Percentiles rank a stretch among this genome's conserved stretches.
Evolutionary conservation across 768 basidiomycete genomes (phyloP).

Genomic region (Neoboletus brunneissimus): DNA sequence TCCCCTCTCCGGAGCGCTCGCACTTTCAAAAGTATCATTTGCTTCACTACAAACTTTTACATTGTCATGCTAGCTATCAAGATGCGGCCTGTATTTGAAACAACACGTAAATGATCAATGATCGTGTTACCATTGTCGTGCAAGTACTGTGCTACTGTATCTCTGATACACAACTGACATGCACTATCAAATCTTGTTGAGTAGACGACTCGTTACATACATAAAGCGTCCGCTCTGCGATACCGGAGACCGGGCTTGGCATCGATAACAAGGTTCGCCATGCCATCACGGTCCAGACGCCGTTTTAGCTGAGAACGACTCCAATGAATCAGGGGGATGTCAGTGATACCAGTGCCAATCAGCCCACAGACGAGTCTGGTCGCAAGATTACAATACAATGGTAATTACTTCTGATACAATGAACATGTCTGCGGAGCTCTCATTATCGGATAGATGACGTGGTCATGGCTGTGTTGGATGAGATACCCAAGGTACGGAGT

Average conservation of each 20-base stretch:
- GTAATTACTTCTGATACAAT: background rate
- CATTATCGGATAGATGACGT: background rate
- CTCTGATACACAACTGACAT: background rate
- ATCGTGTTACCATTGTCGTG: background rate
- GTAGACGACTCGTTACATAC: background rate
- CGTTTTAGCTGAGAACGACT: background rate
- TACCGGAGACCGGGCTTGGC: background rate
- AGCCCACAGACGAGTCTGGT: background rate
- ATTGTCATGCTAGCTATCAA: background rate
- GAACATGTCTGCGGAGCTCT: background rate
- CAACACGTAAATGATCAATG: background rate
- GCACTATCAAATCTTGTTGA: background rate
- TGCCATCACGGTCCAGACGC: background rate
- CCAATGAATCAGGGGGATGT: background rate
- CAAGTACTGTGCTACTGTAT: background rate
- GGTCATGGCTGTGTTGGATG: background rate
- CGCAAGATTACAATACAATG: background rate
- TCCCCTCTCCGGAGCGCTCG: background rate
- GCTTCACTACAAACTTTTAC: background rate
- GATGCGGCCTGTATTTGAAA: background rate
- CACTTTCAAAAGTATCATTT: background rate
- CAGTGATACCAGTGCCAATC: background rate
- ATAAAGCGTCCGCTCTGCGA: background rate
- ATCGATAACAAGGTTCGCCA: background rate
- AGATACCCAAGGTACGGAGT: background rate